Evolutionary conservation across 257 asterid genomes (phyloP), one percentile per base, ranked within the genome.

Genomic region (Galeopsis tetrahit): DNA sequence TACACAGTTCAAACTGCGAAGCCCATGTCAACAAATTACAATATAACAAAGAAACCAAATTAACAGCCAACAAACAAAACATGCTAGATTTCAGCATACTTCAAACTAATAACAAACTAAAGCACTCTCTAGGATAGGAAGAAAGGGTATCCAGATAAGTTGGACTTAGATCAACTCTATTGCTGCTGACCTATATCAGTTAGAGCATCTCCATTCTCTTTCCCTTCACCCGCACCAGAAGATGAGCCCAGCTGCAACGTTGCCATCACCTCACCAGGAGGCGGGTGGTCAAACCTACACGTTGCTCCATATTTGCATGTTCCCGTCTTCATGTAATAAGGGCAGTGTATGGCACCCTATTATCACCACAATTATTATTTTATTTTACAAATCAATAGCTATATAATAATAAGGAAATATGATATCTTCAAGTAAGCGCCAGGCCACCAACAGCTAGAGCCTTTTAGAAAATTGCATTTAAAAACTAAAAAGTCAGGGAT

Each of bases 241-340:
- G 81, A 56, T 4, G 87, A 21, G 28, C 28, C 28, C 28, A 21
- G 28, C 28, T 21, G 28, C 28, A 21, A 28, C 10, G 83, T 51
- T 15, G 81, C 79, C 97, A 93, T 79, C 83, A 90, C 96, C 86
- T 89, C 97, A 31, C 92, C 96, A 3, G 96, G 98, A 68, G 98
- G 95, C 9, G 98, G 97, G 80, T 93, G 97, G 66, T 93, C 96
- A 75, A 93, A 93, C 86, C 63, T 93, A 87, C 98, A 93, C 4
- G 92, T 85, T n/a, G 85, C 82, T 57, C 96, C 95, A 42, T 82
- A 90, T 83, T 90, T 93, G 92, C 98, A 93, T 34, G 91, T 84
- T 70, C 98, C 91, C 0, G 98, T 93, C 89, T 93, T 93, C 98
- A 90, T 93, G 70, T 93, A 93, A 80, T 87, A 93, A 4, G 98